Base-by-base conservation (phyloP, 176 grass and related monocot genomes). In the Avena atlantica region DNA sequence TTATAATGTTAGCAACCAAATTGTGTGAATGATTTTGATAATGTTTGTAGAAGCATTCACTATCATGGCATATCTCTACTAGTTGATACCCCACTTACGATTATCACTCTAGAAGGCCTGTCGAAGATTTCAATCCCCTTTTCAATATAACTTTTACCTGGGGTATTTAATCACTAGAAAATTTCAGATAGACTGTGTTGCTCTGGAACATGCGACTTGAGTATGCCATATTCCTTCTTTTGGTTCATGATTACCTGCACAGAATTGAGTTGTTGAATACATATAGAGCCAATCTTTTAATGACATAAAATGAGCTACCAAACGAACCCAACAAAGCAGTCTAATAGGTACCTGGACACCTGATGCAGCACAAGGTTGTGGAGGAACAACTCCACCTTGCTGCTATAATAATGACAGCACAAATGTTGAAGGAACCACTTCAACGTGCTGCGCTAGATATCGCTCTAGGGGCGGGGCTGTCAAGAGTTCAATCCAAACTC, bases 231-330 rank as follows among this genome's bases (percentile, higher is more conserved):
- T 55, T 95, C 90, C 37, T 94, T 63, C 88, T 95, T 89, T 63
- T 89, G 77, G 36, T 89, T 86, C 90, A 98, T 85, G 55, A 95
- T 88, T 48, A 98, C 91, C 96, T 98, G 74, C 44, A 71, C 13
- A 86, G 76, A 80, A 71, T 68, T 87, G 74, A 34, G 31, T 34
- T 34, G 24, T 85, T 50, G 7, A 68, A 4, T 24, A 15, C 31
- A 34, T 34, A 34, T 34, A 78, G 1, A 85, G 31, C 24, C n/a
- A 48, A 49, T 31, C 2, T 77, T 65, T 66, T 76, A 20, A 8
- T 77, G 60, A 23, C 14, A n/a, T 17, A 47, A 74, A 21, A 60
- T 13, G 3, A 51, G 24, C 11, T 78, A 55, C 25, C 51, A 27
- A 10, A 78, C 6, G 0, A 13, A 63, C 3, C 12, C 52, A 84